Evolutionary conservation across 129 eudicot species (phyloP).

Genomic region (Flaveria ramosissima): DNA sequence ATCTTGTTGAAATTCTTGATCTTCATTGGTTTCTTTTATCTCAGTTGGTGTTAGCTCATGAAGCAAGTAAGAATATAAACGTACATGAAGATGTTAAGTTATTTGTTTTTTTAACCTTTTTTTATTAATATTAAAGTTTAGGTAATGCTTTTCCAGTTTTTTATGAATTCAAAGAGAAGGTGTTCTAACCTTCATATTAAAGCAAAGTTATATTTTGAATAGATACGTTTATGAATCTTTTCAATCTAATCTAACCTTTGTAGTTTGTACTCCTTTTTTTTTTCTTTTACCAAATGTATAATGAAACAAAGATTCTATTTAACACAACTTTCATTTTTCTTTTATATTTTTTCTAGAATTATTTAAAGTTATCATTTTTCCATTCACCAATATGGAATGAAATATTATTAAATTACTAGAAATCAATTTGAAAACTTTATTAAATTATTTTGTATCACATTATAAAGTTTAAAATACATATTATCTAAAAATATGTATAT

Average conservation of each 20-base stretch:
- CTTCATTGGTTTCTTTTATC: constrained; percentile 21
- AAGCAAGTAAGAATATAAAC: constrained; percentile 38
- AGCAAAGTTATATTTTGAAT: constrained; percentile 19
- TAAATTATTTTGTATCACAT: too few species aligned
- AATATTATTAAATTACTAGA: too few species aligned
- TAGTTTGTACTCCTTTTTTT: too few species aligned
- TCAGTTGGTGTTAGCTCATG: constrained; percentile 23
- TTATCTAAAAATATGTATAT: too few species aligned
- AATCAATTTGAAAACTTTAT: too few species aligned
- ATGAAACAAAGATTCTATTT: too few species aligned
- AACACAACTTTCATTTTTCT: too few species aligned
- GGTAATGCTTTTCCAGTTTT: not conserved
- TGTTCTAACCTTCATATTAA: constrained; percentile 35
- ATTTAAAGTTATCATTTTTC: too few species aligned
- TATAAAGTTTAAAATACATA: too few species aligned
- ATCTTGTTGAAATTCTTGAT: not conserved
- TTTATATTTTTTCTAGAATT: too few species aligned
- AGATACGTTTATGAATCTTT: constrained; percentile 7
- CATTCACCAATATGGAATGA: too few species aligned
- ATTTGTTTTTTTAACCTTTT: not conserved
- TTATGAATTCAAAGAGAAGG: constrained; percentile 24
- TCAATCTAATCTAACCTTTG: not conserved
- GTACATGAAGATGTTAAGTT: constrained; percentile 24
- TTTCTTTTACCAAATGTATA: too few species aligned
- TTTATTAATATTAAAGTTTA: not conserved